Evolutionary conservation across 116 monocot species (phyloP), one percentile per base, ranked within the genome.

Genomic region (Posidonia oceanica): DNA sequence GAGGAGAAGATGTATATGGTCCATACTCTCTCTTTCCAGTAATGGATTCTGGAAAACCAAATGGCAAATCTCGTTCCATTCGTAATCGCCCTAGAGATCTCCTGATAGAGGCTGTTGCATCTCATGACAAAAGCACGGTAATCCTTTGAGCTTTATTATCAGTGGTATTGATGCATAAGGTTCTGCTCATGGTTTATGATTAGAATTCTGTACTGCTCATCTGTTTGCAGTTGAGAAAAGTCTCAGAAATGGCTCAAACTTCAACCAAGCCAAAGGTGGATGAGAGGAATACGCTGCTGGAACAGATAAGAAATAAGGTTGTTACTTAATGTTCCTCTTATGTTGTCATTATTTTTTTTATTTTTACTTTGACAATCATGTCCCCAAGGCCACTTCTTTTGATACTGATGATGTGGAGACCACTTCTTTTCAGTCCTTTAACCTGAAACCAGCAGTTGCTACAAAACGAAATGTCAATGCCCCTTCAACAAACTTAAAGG

Each of bases 291-390:
- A 58, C 76, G 51, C 81, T 97, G 23, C 81, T 97, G 54, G 96
- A 97, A 69, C 92, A 92, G 72, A 97, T 97, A 80, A 80, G 79
- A 73, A 89, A 83, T 52, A 89, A 89, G 89, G 96, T 97, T 17
- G 55, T 57, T 70, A 64, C 61, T 68, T 69, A n/a, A n/a, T 66
- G 18, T 12, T 20, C 17, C 15, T 40, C 39, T 7, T 38, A 3
- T 44, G 4, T 4, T 40, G 16, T 7, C 11, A 13, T 29, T 29
- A 29, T 29, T 29, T 12, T 64, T 39, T 40, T 41, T 41, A 3
- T 17, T 17, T 39, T 65, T 8, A 18, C 17, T 18, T 11, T 18
- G 22, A 29, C 20, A 61, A 36, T 61, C 13, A n/a, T 44, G 12
- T 10, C 12, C 40, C n/a, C 10, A 42, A 66, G 14, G 20, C 10